phyloP scores from a whole-genome alignment of 2,329 filamentous ascomycete species.

The Westerdykella ornata region DNA sequence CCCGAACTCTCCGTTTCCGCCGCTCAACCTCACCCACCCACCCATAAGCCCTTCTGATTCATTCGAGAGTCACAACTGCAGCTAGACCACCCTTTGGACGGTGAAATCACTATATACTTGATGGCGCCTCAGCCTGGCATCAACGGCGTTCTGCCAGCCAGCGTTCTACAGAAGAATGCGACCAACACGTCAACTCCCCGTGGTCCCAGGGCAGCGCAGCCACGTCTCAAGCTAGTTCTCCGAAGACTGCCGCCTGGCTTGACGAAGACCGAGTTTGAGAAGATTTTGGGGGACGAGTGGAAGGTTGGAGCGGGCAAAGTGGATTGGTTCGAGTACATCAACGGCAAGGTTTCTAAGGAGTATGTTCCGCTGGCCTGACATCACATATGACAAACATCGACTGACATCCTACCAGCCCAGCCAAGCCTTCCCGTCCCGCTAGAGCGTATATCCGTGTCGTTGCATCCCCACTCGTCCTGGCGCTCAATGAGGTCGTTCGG shows the following conservation, averaged over 20 bases:
- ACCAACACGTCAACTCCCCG: constrained; percentile 22
- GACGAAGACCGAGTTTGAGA: constrained; percentile 69
- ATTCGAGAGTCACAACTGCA: not conserved
- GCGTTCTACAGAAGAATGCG: constrained; percentile 33
- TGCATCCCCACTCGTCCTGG: constrained; percentile 60
- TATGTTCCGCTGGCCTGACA: constrained; percentile 40
- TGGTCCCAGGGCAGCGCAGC: constrained; percentile 41
- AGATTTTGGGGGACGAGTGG: constrained; percentile 72
- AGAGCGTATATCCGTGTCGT: constrained; percentile 77
- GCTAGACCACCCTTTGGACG: not conserved
- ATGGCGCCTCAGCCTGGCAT: constrained; percentile 29
- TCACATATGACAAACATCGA: not conserved
- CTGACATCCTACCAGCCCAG: constrained; percentile 49
- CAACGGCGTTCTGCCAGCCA: constrained; percentile 37
- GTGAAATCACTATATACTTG: not conserved
- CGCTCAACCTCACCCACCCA: not conserved
- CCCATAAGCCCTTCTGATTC: not conserved
- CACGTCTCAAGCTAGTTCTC: constrained; percentile 76
- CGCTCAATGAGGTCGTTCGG: constrained; percentile 65
- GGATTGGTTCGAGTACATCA: constrained; percentile 71
- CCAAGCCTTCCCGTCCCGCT: constrained; percentile 75
- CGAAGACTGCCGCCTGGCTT: constrained; percentile 80
- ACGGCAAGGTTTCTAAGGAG: constrained; percentile 78
- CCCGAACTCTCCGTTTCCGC: constrained; percentile 2
- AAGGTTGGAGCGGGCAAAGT: constrained; percentile 70